Base-by-base conservation (phyloP, 768 basidiomycete genomes). In the Vishniacozyma victoriae region DNA sequence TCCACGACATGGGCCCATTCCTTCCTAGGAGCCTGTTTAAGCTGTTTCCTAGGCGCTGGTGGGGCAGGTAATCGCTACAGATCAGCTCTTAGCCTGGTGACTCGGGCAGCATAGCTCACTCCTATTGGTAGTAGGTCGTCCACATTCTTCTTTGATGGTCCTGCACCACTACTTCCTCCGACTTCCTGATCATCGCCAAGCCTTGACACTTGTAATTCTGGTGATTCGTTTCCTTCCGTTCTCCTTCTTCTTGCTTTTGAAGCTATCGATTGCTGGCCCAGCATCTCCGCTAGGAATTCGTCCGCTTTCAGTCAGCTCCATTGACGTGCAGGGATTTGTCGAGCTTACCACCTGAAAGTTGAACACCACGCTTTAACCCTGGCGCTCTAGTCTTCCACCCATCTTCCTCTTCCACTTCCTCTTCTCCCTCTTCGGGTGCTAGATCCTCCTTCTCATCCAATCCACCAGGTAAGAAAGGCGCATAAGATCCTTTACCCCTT, bases 1-100 rank as follows among this genome's bases (percentile, higher is more conserved):
- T 97, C 87, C 23, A 97, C 87, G 22, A 89, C 86, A 76, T 96
- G 95, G 1, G 95, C 95, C 95, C 95, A 99, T 55, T 96, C 90
- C 40, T 87, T 85, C 73, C 92, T 92, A 76, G 57, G 75, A 52
- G 48, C 48, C 41, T 54, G 54, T 53, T 63, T 53, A 55, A 62
- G 56, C 44, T 62, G 54, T 57, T 52, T 50, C 45, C 66, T 44
- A 15, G 59, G 49, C 35, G 66, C 47, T 2, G 65, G 65, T 13
- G 65, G 70, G 19, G 59, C 62, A 29, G 67, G 69, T 26, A 66
- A 42, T 38, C 71, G 55, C 59, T 70, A 52, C 16, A 18, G 9
- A 29, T 55, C 47, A 57, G 49, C 49, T 4, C 18, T 39, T 3
- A 4, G n/a, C 2, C 36, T 46, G 3, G 41, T 3, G 40, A 18